These are phyloP conservation scores for Solanum paucissectum DNA, from an alignment of 257 asterid genomes.

Conservation along the genomic window DNA sequence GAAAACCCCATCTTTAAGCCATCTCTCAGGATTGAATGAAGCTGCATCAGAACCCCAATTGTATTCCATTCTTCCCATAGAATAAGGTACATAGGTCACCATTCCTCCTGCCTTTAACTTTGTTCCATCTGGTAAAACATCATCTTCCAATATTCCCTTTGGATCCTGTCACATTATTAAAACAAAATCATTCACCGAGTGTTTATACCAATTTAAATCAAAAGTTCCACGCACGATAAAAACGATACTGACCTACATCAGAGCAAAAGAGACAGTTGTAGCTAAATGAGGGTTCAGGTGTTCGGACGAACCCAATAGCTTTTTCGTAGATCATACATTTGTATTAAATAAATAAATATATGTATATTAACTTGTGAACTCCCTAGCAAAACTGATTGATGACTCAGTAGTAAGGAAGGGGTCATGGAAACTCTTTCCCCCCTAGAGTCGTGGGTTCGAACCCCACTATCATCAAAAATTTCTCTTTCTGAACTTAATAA, in stretches of 20 bases:
- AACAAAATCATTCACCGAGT: not conserved
- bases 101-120: conserved; percentile 82
- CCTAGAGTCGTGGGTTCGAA: no score
- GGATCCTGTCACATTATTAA: conserved; percentile 52
- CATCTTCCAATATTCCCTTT: conserved; percentile 77
- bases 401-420: not conserved
- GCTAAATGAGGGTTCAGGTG: no score
- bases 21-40: conserved; percentile 78
- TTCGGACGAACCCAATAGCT: no score
- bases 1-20: conserved; percentile 83
- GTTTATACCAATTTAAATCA: not conserved
- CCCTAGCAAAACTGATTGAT: no score
- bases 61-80: conserved; percentile 97
- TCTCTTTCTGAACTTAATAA: not conserved
- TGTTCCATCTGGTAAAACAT: conserved; percentile 79
- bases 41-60: conserved; percentile 89
- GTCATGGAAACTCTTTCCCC: no score
- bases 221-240: not conserved
- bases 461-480: not conserved
- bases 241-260: not conserved
- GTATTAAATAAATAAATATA: no score
- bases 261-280: not conserved
- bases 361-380: not conserved
- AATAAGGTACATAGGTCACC: conserved; percentile 94
- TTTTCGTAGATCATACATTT: no score